Conservation (phyloP, 192 early-diverging fungal species). For the Mortierella alpina region DNA sequence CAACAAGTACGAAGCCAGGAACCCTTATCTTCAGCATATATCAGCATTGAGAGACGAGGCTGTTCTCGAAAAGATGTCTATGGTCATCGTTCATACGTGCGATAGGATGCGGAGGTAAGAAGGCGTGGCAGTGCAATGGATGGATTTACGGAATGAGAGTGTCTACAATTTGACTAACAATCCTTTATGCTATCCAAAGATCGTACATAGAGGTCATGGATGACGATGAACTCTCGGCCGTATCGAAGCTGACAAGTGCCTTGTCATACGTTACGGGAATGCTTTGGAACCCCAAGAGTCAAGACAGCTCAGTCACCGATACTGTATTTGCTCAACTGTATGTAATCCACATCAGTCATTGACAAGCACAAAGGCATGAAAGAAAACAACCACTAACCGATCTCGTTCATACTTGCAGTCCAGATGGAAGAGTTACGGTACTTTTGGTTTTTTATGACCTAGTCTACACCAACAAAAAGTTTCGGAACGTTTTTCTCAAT, state of each 20-base stretch:
- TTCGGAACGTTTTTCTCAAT: slow-evolving; percentile 39
- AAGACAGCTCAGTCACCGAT: slow-evolving; percentile 46
- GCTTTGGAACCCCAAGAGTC: slow-evolving; percentile 49
- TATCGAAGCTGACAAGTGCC: slow-evolving; percentile 45
- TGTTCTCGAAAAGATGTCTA: slow-evolving; percentile 45
- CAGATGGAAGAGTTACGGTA: slow-evolving; percentile 54
- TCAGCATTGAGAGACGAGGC: slow-evolving; percentile 38
- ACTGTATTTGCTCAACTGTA: slow-evolving; percentile 54
- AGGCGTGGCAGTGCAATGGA: no score
- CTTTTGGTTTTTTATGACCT: slow-evolving; percentile 63
- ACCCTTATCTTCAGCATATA: slow-evolving; percentile 58
- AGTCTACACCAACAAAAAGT: slow-evolving; percentile 55
- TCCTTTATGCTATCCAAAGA: not conserved
- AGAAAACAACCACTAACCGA: not conserved
- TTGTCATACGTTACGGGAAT: slow-evolving; percentile 59
- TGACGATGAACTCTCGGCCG: slow-evolving; percentile 58
- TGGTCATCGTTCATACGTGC: slow-evolving; percentile 18
- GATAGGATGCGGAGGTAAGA: slow-evolving; percentile 44
- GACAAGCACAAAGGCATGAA: not conserved
- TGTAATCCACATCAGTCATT: not conserved
- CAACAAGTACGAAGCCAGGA: slow-evolving; percentile 66
- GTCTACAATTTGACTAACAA: not conserved
- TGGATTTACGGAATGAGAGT: not conserved
- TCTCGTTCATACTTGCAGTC: slow-evolving; percentile 33
- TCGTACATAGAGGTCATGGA: slow-evolving; percentile 57